Conservation (phyloP, 2,329 filamentous ascomycete species). For the Sordariomycetes sp. region DNA sequence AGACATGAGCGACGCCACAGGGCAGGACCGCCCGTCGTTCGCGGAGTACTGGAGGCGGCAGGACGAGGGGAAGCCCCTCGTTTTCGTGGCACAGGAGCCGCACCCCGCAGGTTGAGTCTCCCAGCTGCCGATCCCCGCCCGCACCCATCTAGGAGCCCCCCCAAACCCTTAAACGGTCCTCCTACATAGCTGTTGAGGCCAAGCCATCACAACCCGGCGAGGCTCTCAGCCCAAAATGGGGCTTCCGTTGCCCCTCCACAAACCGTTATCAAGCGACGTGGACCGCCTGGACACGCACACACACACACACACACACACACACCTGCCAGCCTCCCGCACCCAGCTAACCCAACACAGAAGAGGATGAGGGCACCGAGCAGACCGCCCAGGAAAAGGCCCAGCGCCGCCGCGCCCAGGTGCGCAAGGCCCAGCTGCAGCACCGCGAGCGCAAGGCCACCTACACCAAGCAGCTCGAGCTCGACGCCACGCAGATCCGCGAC, state of each 20-base stretch:
- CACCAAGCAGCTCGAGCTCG: conserved; percentile 41
- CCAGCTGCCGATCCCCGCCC: too few species aligned
- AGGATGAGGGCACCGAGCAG: background rate
- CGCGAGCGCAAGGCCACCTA: conserved; percentile 46
- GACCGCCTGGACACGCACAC: too few species aligned
- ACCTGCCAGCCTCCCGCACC: background rate
- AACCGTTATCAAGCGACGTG: too few species aligned
- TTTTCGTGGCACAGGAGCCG: background rate
- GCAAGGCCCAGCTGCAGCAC: conserved; percentile 42
- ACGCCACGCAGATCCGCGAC: conserved; percentile 35
- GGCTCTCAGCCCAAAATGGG: too few species aligned
- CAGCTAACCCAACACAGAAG: background rate
- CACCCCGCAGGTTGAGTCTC: background rate
- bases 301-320: too few species aligned
- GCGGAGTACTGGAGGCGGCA: background rate
- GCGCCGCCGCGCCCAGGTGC: conserved; percentile 37
- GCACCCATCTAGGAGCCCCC: too few species aligned
- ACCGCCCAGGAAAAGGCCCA: conserved; percentile 28
- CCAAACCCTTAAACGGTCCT: too few species aligned
- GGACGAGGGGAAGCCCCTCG: background rate
- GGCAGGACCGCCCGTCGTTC: background rate
- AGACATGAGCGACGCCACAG: background rate
- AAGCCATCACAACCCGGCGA: too few species aligned
- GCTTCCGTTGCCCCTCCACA: too few species aligned
- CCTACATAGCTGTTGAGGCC: too few species aligned